phyloP scores from a whole-genome alignment of 345 rosid species.

The Arabis hirsuta region DNA sequence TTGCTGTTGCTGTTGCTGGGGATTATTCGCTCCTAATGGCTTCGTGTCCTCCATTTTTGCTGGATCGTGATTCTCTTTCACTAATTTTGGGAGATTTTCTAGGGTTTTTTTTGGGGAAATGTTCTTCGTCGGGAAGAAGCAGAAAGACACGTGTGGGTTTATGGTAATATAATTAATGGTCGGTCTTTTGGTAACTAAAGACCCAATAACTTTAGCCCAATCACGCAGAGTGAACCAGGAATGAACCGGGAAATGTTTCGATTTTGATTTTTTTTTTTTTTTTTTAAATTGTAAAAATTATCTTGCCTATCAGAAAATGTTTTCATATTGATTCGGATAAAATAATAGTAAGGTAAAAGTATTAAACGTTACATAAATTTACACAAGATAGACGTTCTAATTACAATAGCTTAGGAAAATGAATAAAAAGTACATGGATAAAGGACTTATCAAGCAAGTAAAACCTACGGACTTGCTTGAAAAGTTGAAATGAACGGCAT shows the following conservation, averaged over 20 bases:
- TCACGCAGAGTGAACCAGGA: neutral
- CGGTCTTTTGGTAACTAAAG: neutral
- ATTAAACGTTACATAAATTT: neutral
- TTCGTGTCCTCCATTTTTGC: constrained; percentile 42
- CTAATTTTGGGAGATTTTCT: constrained; percentile 19
- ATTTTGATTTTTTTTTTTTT: neutral
- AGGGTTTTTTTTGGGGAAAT: constrained; percentile 16
- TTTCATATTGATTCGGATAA: neutral
- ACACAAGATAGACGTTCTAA: constrained; percentile 7
- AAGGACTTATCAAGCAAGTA: constrained; percentile 2
- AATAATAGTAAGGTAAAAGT: neutral
- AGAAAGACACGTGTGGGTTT: neutral
- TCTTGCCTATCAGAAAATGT: neutral
- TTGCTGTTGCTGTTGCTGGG: constrained; percentile 39
- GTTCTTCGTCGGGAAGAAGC: constrained; percentile 1
- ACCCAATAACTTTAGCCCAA: neutral
- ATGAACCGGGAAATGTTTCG: neutral
- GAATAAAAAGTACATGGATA: constrained; percentile 5
- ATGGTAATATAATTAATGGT: too few species aligned
- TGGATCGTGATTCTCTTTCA: neutral
- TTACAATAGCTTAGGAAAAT: constrained; percentile 8
- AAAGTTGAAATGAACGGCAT: constrained; percentile 7
- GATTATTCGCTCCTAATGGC: constrained; percentile 32
- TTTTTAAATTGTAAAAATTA: neutral
- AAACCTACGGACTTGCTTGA: constrained; percentile 9